Conservation (phyloP, 768 basidiomycete species). For the Lyophyllum decastes region DNA sequence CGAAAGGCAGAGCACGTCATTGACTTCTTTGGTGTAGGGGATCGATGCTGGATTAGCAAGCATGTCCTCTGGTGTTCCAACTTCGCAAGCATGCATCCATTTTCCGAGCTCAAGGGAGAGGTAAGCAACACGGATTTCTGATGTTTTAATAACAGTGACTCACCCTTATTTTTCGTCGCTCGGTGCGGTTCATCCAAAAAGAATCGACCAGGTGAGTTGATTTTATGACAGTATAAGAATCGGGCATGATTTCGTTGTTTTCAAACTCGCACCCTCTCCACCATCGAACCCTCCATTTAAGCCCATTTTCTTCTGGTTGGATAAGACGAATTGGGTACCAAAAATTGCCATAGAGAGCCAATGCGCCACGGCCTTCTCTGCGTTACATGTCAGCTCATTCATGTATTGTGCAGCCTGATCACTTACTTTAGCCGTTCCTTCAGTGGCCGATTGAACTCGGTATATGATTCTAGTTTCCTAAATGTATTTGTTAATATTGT, state of each 20-base stretch:
- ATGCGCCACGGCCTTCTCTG: not conserved
- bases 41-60: not conserved
- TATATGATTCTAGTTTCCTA: not conserved
- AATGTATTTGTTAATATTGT: not conserved
- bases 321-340: not conserved
- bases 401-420: too few relatives aligned
- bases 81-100: not conserved
- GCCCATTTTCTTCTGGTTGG: not conserved
- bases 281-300: not conserved
- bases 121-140: not conserved
- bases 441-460: not conserved
- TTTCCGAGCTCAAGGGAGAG: not conserved
- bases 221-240: not conserved
- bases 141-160: not conserved
- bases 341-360: not conserved
- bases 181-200: not conserved
- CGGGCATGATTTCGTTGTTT: not conserved
- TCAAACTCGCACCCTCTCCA: not conserved
- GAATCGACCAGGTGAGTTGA: not conserved
- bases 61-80: constrained; percentile 1
- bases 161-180: constrained; percentile 1
- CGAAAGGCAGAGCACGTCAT: not conserved
- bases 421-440: not conserved
- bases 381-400: not conserved
- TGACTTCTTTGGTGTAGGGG: constrained; percentile 1